Conservation (phyloP, 2,329 filamentous ascomycete species). For the Fusarium sambucinum region DNA sequence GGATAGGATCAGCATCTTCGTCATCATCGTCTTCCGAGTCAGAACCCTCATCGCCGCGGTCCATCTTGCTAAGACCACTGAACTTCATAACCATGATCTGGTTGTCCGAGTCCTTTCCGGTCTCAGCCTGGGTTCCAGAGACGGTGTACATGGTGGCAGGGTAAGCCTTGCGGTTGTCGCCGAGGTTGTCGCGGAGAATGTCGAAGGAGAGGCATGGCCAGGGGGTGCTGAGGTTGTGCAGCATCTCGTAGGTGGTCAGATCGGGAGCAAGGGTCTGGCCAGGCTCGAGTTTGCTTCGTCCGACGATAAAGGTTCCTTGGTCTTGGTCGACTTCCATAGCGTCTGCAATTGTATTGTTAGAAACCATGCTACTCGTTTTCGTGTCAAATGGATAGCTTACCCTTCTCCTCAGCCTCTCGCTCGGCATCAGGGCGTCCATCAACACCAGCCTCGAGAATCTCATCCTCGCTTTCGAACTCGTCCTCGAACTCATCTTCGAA, state of each 20-base stretch:
- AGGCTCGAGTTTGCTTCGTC: slow-evolving; percentile 88
- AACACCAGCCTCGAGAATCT: slow-evolving; percentile 93
- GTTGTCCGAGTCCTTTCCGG: slow-evolving; percentile 81
- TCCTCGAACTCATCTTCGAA: slow-evolving; percentile 97
- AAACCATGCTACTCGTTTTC: not conserved
- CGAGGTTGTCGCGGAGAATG: slow-evolving; percentile 85
- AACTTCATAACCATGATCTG: slow-evolving; percentile 97
- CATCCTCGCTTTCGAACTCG: slow-evolving; percentile 88
- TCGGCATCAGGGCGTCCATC: slow-evolving; percentile 93
- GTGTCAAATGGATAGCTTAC: slow-evolving; percentile 2
- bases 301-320: slow-evolving; percentile 94
- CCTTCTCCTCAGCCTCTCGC: slow-evolving; percentile 88
- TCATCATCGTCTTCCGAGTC: slow-evolving; percentile 80
- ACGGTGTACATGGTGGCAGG: slow-evolving; percentile 96
- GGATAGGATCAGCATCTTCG: slow-evolving; percentile 85
- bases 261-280: slow-evolving; percentile 94
- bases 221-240: slow-evolving; percentile 91
- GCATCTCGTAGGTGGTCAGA: slow-evolving; percentile 95
- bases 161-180: slow-evolving; percentile 91
- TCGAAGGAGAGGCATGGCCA: slow-evolving; percentile 99
- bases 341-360: slow-evolving; percentile 55
- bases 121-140: slow-evolving; percentile 91
- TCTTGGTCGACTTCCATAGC: slow-evolving; percentile 96
- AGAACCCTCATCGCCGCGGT: slow-evolving; percentile 74
- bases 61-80: slow-evolving; percentile 89